Percentiles rank a stretch among this genome's conserved stretches.
These are phyloP conservation scores for Colletotrichum abscissum DNA, from an alignment of 2,329 filamentous ascomycete species.

Conservation along the genomic window DNA sequence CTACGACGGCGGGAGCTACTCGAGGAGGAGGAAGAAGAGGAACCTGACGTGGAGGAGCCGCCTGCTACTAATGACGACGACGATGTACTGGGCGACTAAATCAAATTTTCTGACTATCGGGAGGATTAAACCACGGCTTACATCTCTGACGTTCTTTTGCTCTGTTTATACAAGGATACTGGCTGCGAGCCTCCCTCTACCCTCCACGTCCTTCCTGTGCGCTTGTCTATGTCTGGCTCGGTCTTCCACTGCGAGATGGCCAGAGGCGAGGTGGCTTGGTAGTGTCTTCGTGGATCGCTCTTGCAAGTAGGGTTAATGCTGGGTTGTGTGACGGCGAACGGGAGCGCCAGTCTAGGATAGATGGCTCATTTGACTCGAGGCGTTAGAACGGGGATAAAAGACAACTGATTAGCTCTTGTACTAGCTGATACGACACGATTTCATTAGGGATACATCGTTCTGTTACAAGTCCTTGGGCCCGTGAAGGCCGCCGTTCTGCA, in stretches of 20 bases:
- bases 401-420: constrained; percentile 13
- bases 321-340: constrained; percentile 13
- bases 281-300: not conserved
- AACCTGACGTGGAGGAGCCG: constrained; percentile 46
- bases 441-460: not conserved
- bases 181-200: not conserved
- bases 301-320: constrained; percentile 1
- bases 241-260: not conserved
- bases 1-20: constrained; percentile 65
- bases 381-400: constrained; percentile 28
- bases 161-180: constrained; percentile 8
- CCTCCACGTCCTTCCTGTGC: not conserved
- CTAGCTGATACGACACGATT: constrained; percentile 25
- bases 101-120: not conserved
- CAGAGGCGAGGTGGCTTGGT: not conserved
- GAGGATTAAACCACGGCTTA: not conserved
- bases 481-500: not conserved
- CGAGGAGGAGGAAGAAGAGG: constrained; percentile 61
- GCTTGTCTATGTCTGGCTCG: not conserved
- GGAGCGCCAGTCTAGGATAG: not conserved
- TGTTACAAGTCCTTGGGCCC: not conserved
- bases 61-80: constrained; percentile 37
- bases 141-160: constrained; percentile 13
- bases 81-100: constrained; percentile 55
- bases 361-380: constrained; percentile 20